Conservation (phyloP, 176 grass and related monocot species). For the Bonia amplexicaulis region DNA sequence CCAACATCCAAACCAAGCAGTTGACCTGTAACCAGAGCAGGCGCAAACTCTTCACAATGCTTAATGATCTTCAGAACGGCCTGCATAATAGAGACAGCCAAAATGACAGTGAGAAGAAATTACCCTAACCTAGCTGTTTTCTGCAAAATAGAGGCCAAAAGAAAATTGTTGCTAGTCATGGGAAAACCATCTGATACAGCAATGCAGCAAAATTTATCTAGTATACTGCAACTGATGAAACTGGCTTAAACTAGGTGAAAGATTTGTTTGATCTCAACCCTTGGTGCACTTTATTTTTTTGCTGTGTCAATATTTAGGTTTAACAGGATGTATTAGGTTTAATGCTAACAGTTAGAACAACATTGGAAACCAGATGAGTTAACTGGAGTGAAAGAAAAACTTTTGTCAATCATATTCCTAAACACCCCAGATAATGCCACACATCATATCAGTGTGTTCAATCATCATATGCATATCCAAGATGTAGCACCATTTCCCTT, state of each 20-base stretch:
- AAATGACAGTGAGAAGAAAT: background rate
- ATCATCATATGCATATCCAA: background rate
- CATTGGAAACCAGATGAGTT: background rate
- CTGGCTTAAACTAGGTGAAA: background rate
- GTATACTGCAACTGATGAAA: background rate
- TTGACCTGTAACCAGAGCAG: conserved; percentile 93
- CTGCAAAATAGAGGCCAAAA: background rate
- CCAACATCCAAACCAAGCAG: conserved; percentile 98
- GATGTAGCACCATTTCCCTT: background rate
- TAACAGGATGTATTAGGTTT: background rate
- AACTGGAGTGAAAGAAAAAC: background rate
- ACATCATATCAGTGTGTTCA: background rate
- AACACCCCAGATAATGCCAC: background rate
- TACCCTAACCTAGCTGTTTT: background rate
- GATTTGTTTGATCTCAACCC: background rate
- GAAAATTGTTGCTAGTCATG: background rate
- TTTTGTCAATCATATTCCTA: background rate
- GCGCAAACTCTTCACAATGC: conserved; percentile 91
- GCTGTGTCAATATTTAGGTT: background rate
- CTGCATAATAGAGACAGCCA: conserved; percentile 32
- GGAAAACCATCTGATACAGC: background rate
- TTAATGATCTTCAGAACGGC: conserved; percentile 93
- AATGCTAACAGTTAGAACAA: background rate
- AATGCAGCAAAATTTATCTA: background rate
- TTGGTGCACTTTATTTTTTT: background rate